Base-by-base conservation (phyloP, 805 yeast species). In the Candida silvicultrix region DNA sequence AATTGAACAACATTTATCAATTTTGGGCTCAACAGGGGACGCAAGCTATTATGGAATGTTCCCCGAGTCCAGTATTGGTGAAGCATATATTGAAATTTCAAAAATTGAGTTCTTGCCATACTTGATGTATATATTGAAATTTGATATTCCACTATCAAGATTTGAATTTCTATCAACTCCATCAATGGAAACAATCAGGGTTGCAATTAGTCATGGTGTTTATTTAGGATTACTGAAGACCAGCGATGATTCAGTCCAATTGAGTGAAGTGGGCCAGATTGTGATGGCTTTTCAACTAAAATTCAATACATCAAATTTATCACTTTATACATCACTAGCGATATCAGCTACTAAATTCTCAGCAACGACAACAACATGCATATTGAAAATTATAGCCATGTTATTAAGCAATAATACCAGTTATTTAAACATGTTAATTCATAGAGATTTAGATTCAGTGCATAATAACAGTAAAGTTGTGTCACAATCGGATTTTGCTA, bases 221-320 rank as follows among this genome's bases (percentile, higher is more conserved):
- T 46, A 43, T 37, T 16, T 46, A 2, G 42, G 41, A 14, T 20
- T 37, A 11, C 4, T 35, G 1, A 18, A 39, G 5, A 23, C 42
- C 2, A n/a, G 29, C 1, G 41, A 35, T 25, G 9, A 9, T 2
- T 23, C 14, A 4, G 19, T 16, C 25, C 25, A 38, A 31, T 20
- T 43, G 11, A 43, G 44, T 5, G 41, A 21, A 4, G 3, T 31
- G 9, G 44, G 38, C 16, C 2, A 21, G 2, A 12, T 7, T 3
- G 14, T 46, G 6, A 12, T 40, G 20, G 36, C 23, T 10, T 46
- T 43, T 29, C 46, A 46, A 37, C 36, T 46, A 35, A 39, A 46
- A 25, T 31, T 46, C 1, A 11, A 36, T 9, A 9, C 14, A n/a
- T 22, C 38, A 4, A 38, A 23, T 23, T 1, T 46, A 15, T 28